Conservation (phyloP, 1,284 basidiomycete genomes). For the Irpex sp. region DNA sequence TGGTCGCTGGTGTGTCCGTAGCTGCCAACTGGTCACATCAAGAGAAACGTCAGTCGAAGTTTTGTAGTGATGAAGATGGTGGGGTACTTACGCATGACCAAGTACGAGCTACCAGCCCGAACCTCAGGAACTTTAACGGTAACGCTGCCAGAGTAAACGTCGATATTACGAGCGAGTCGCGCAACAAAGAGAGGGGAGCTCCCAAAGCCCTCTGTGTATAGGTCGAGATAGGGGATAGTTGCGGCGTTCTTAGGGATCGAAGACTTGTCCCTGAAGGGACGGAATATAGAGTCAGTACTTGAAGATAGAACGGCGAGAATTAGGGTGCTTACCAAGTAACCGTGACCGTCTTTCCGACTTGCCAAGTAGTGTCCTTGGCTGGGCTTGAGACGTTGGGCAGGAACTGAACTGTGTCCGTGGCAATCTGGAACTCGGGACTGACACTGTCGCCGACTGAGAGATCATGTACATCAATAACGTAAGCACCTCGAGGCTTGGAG, state of each 20-base stretch:
- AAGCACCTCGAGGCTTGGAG: neutral
- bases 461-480: neutral
- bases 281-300: neutral
- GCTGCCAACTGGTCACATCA: neutral
- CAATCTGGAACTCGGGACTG: conserved; percentile 1
- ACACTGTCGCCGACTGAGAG: neutral
- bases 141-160: conserved; percentile 2
- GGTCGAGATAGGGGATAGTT: conserved; percentile 3
- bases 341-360: neutral
- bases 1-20: neutral
- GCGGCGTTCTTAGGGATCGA: conserved; percentile 3
- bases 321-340: conserved; percentile 1
- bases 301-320: neutral
- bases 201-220: conserved; percentile 2
- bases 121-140: neutral
- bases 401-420: neutral
- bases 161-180: conserved; percentile 4
- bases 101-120: conserved; percentile 3
- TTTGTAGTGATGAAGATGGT: neutral
- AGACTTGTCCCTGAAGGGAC: neutral
- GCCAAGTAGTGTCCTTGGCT: conserved; percentile 1
- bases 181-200: conserved; percentile 6
- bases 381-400: neutral
- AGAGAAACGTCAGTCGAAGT: neutral
- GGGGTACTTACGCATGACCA: conserved; percentile 2